Conservation (phyloP, 148 eudicot species). For the Bassia scoparia region DNA sequence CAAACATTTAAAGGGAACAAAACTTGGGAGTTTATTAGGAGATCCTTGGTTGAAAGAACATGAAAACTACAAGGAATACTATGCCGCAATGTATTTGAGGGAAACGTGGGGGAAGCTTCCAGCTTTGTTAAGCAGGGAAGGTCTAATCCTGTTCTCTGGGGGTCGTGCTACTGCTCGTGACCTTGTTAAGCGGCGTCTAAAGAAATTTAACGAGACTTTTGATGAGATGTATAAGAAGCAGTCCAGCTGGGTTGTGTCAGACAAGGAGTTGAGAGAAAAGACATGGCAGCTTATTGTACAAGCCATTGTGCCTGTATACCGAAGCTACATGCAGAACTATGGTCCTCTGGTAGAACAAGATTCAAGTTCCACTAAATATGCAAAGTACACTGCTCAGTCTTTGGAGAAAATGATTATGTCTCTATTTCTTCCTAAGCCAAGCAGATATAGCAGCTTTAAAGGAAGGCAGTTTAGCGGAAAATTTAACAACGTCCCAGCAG, state of each 20-base stretch:
- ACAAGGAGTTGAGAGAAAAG: constrained; percentile 61
- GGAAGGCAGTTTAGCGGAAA: constrained; percentile 61
- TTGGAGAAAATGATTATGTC: constrained; percentile 61
- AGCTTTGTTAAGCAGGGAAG: constrained; percentile 68
- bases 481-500: constrained; percentile 39
- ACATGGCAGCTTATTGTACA: constrained; percentile 64
- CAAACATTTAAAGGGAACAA: constrained; percentile 67
- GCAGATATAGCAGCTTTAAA: constrained; percentile 55
- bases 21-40: constrained; percentile 55
- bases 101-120: constrained; percentile 82
- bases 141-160: constrained; percentile 71
- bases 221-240: constrained; percentile 68
- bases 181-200: constrained; percentile 67
- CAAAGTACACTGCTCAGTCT: constrained; percentile 62
- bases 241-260: constrained; percentile 50
- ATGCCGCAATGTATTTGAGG: constrained; percentile 41
- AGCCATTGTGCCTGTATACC: constrained; percentile 75
- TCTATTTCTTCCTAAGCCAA: constrained; percentile 52
- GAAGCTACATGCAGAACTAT: constrained; percentile 84
- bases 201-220: constrained; percentile 66
- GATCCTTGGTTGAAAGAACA: constrained; percentile 67
- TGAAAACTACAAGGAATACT: constrained; percentile 60
- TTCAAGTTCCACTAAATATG: constrained; percentile 61
- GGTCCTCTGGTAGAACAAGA: constrained; percentile 86
- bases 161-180: constrained; percentile 87